Evolutionary conservation across 2,329 filamentous ascomycete species (phyloP).

Genomic region (Alternaria postmessia): DNA sequence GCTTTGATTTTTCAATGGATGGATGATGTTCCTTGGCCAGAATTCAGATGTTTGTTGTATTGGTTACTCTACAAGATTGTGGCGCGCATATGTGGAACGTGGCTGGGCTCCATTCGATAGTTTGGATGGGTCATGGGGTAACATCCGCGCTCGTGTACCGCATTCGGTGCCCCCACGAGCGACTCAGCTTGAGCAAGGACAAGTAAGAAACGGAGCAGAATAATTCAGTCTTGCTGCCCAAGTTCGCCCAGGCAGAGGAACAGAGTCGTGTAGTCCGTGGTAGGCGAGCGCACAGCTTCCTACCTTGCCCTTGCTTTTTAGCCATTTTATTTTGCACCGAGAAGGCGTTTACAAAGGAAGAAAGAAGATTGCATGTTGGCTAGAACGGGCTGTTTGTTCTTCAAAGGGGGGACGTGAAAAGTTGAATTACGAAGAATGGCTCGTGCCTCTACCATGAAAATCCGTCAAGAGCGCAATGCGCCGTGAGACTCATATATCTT

Average conservation of each 20-base stretch:
- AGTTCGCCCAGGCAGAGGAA: background rate
- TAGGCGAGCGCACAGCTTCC: background rate
- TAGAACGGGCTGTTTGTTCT: background rate
- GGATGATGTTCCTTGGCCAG: background rate
- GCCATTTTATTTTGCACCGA: background rate
- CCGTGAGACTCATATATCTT: background rate
- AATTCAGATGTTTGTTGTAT: background rate
- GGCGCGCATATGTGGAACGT: background rate
- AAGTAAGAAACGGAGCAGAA: background rate
- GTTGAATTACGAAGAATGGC: background rate
- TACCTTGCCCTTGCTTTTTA: slow-evolving; percentile 1
- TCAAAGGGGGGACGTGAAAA: background rate
- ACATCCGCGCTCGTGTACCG: background rate
- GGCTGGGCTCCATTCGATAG: background rate
- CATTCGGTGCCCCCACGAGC: background rate
- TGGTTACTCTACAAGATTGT: background rate
- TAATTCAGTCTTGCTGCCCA: background rate
- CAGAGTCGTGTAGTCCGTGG: slow-evolving; percentile 1
- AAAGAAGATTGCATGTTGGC: background rate
- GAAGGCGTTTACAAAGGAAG: background rate
- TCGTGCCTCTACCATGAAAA: background rate
- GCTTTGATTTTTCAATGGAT: background rate
- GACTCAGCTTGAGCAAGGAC: background rate
- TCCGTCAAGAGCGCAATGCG: background rate
- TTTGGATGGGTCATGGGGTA: background rate